These are phyloP conservation scores for Penicillium taxi DNA, from an alignment of 495 filamentous ascomycete genomes.

Conservation along the genomic window DNA sequence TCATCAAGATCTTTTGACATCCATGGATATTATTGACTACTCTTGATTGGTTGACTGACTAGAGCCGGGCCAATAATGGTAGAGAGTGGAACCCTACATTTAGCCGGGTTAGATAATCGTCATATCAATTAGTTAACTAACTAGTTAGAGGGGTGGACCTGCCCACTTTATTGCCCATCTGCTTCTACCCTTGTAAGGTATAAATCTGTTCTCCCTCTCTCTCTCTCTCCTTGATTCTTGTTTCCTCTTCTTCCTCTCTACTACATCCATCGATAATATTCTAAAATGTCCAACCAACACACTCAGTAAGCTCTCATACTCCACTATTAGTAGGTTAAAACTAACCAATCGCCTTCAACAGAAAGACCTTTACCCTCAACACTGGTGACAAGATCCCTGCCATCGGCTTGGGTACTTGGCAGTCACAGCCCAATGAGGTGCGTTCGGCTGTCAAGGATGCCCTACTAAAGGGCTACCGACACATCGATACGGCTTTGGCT, in stretches of 20 bases:
- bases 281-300: slow-evolving; percentile 37
- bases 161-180: slow-evolving; percentile 16
- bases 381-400: slow-evolving; percentile 73
- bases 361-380: slow-evolving; percentile 67
- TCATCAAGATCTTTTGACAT: too few relatives aligned
- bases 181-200: slow-evolving; percentile 2
- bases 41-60: too few relatives aligned
- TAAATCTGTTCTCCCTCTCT: slow-evolving; percentile 2
- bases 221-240: background rate
- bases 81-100: too few relatives aligned
- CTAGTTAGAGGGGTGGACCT: slow-evolving; percentile 35
- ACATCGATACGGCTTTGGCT: slow-evolving; percentile 68
- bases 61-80: too few relatives aligned
- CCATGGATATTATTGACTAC: too few relatives aligned
- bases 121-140: background rate
- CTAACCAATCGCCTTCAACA: slow-evolving; percentile 12
- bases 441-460: slow-evolving; percentile 69
- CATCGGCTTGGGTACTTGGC: slow-evolving; percentile 79
- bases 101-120: too few relatives aligned
- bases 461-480: slow-evolving; percentile 61
- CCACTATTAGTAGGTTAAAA: background rate
- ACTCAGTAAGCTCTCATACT: slow-evolving; percentile 30
- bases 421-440: slow-evolving; percentile 56
- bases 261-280: background rate
- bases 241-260: background rate